phyloP scores from a whole-genome alignment of 2,329 filamentous ascomycete genomes.

The Aspergillus clavatus region DNA sequence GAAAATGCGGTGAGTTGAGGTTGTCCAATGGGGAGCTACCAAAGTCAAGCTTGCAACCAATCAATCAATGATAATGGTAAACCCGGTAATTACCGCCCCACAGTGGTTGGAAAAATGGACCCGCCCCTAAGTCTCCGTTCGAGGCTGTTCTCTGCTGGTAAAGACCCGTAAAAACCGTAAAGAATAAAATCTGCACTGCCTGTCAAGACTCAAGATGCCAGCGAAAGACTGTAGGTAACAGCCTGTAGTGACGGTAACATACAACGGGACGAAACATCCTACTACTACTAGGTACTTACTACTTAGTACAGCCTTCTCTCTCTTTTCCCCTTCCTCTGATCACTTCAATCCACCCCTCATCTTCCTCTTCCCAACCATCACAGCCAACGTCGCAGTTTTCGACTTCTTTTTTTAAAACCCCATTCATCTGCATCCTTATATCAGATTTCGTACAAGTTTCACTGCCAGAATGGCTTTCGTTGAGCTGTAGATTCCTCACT shows the following conservation, averaged over 20 bases:
- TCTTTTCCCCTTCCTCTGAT: constrained; percentile 14
- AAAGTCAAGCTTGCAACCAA: constrained; percentile 19
- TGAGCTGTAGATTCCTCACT: constrained; percentile 89
- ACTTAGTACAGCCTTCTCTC: constrained; percentile 3
- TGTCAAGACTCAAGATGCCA: too few relatives aligned
- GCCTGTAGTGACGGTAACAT: too few relatives aligned
- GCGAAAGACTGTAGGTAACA: too few relatives aligned
- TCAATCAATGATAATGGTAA: constrained; percentile 11
- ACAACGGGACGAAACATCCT: too few relatives aligned
- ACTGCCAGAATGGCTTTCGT: constrained; percentile 68
- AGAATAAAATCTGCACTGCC: too few relatives aligned
- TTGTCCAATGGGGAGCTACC: constrained; percentile 21
- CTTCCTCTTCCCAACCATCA: constrained; percentile 10
- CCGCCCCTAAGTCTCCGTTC: constrained; percentile 12
- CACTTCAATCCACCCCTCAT: constrained; percentile 16
- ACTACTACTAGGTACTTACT: constrained; percentile 7
- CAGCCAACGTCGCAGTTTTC: constrained; percentile 16
- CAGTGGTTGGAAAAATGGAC: constrained; percentile 25
- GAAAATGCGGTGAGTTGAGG: constrained; percentile 32
- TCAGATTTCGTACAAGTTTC: constrained; percentile 67
- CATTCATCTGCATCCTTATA: constrained; percentile 16
- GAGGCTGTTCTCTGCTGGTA: constrained; percentile 15
- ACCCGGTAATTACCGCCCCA: constrained; percentile 17
- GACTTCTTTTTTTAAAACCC: constrained; percentile 9
- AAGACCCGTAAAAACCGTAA: too few relatives aligned